Conservation (phyloP, 1,139 yeast genomes). For the Arxiozyma slooffiae region DNA sequence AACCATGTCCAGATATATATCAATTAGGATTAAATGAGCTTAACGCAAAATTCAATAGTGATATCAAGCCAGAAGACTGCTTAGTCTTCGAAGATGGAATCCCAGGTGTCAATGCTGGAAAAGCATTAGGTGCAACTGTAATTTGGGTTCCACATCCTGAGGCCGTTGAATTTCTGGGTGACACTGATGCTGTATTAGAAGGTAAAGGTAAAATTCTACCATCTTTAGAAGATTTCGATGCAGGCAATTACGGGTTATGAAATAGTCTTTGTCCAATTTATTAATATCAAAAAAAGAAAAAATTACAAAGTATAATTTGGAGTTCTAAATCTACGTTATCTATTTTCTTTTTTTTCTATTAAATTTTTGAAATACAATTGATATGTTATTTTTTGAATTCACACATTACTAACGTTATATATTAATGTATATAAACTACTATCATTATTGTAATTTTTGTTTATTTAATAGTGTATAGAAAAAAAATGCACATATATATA, state of each 20-base stretch:
- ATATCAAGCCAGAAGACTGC: constrained; percentile 64
- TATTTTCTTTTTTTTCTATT: too few relatives aligned
- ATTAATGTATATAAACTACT: not conserved
- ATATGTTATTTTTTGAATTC: too few relatives aligned
- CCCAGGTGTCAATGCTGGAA: constrained; percentile 79
- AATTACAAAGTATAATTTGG: not conserved
- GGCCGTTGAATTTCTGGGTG: constrained; percentile 45
- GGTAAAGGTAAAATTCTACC: constrained; percentile 49
- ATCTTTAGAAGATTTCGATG: constrained; percentile 48
- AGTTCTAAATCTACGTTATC: too few relatives aligned
- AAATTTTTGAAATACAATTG: too few relatives aligned
- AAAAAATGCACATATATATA: too few relatives aligned
- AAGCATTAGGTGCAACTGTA: constrained; percentile 74
- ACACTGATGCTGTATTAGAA: constrained; percentile 41
- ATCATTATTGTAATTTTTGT: not conserved
- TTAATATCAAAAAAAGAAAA: not conserved
- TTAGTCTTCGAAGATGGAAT: constrained; percentile 89
- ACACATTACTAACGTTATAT: too few relatives aligned
- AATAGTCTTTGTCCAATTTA: not conserved
- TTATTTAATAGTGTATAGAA: too few relatives aligned
- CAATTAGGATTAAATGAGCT: constrained; percentile 61
- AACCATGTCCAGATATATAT: constrained; percentile 93
- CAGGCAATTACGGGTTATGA: constrained; percentile 38
- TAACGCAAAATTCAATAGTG: constrained; percentile 41
- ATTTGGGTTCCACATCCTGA: constrained; percentile 86